Evolutionary conservation across 192 early-diverging fungal genomes (phyloP).

Genomic region (Coemansia sp.): DNA sequence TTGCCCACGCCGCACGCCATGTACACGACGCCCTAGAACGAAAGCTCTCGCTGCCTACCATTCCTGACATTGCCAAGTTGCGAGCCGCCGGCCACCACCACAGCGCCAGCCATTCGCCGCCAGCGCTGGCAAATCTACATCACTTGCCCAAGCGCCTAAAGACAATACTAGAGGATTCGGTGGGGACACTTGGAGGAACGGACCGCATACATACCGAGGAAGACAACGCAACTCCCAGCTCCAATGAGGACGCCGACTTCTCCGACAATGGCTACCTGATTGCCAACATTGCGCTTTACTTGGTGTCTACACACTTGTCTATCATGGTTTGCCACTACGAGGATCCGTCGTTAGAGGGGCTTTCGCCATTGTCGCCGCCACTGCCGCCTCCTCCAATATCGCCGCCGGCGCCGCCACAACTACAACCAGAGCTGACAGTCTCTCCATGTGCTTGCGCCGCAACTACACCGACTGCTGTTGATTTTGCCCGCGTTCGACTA

Average conservation of each 20-base stretch:
- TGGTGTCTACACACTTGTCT: constrained; percentile 45
- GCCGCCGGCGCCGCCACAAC: not conserved
- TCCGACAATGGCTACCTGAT: constrained; percentile 32
- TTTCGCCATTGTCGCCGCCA: constrained; percentile 18
- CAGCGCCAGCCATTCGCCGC: constrained; percentile 6
- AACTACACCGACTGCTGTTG: constrained; percentile 22
- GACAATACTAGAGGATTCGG: constrained; percentile 53
- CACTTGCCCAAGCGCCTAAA: constrained; percentile 49
- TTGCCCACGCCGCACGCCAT: constrained; percentile 26
- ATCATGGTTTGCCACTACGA: constrained; percentile 56
- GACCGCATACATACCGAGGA: constrained; percentile 3
- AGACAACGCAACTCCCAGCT: constrained; percentile 1
- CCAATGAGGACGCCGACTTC: constrained; percentile 1
- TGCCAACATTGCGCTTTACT: constrained; percentile 52
- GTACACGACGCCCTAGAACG: constrained; percentile 48
- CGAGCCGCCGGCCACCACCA: constrained; percentile 19
- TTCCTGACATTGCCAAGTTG: constrained; percentile 46
- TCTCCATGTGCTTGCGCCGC: constrained; percentile 43
- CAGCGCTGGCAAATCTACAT: constrained; percentile 17
- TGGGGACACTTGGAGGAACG: constrained; percentile 15
- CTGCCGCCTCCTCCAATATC: constrained; percentile 7
- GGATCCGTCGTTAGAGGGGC: constrained; percentile 17
- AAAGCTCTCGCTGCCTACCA: constrained; percentile 52
- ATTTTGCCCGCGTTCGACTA: constrained; percentile 33
- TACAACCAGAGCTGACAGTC: not conserved